Base-by-base conservation (phyloP, 2,329 filamentous ascomycete genomes). In the Ceratocystis eucalypticola region DNA sequence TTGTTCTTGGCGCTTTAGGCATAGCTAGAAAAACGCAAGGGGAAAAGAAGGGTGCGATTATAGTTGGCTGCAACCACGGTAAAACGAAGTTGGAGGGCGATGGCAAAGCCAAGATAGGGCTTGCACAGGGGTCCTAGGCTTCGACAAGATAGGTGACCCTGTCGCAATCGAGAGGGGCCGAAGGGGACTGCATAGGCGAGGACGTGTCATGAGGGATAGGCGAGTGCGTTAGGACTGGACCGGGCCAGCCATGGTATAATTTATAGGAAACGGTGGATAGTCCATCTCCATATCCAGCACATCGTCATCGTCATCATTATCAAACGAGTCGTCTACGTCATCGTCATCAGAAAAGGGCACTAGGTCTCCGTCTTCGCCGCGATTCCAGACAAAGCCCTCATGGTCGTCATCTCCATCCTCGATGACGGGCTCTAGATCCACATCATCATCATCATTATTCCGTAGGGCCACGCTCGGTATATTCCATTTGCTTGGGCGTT, bases 331-430 rank as follows among this genome's bases (percentile, higher is more conserved):
- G 44, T 76, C 75, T 28, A 79, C 78, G 50, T 79, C 76, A 20
- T 82, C 79, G 46, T 79, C 80, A 59, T 83, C 78, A 0, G 78
- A 80, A 59, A 80, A 80, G 20, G 79, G 77, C 61, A 83, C 80
- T 12, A 84, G 76, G 66, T 83, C 82, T 55, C 82, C 80, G 69
- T 85, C 81, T 65, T 82, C 80, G 46, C 83, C 82, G 1, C 82
- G 79, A 67, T 84, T 83, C 80, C 82, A 85, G 64, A 79, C 75
- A 62, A 83, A 74, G 12, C 79, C 79, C 64, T 84, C 81, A 55
- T 82, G 80, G 17, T 84, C 80, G 2, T 76, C 75, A 22, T 76
- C 75, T 37, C 77, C 76, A 28, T 79, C 67, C 22, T 68, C 67
- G 55, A 67, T 65, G 5, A 68, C 67, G 15, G 67, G 67, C 20